Evolutionary conservation across 73 alveolate genomes (phyloP), one percentile per base, ranked within the genome.

Genomic region (Durusdinium trenchii): DNA sequence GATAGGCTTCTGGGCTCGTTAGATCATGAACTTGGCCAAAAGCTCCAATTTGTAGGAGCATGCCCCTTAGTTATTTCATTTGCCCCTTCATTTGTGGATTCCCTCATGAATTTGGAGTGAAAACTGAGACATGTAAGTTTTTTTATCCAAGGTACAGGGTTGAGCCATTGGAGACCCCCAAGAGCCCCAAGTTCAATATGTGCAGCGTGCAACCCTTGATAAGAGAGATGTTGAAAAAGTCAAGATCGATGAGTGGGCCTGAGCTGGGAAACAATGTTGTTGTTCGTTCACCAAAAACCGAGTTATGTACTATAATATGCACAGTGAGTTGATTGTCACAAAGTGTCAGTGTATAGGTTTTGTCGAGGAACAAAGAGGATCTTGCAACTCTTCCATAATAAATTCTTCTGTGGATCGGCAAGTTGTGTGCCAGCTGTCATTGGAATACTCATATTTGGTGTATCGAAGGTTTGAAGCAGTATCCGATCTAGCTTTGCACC

Each of bases 191-290:
- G 60, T 76, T 76, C 42, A 76, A 54, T 7, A 76, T 76, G 60
- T 76, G 87, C 3, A 76, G 87, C 5, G 87, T 76, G 60, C 87
- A 76, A 42, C 43, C 61, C 28, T 76, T 76, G 61, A 76, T 40
- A 12, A 38, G 36, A 20, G n/a, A 3, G 57, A 76, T 43, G 87
- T 38, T 40, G 60, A 76, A 76, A 38, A 42, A 76, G 38, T 43
- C 38, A n/a, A 76, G 38, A 60, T 76, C 87, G 20, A 76, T 38
- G 61, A 76, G 42, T 16, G 87, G 87, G 28, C 87, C 87, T 76
- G 36, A 38, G 12, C 79, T 6, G 79, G 28, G 28, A 28, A 28
- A 64, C 23, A 9, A n/a, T n/a, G n/a, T n/a, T n/a, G n/a, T n/a
- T n/a, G n/a, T n/a, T n/a, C n/a, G n/a, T n/a, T n/a, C n/a, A n/a